Base-by-base conservation (phyloP, 345 rosid species). In the Populus alba region DNA sequence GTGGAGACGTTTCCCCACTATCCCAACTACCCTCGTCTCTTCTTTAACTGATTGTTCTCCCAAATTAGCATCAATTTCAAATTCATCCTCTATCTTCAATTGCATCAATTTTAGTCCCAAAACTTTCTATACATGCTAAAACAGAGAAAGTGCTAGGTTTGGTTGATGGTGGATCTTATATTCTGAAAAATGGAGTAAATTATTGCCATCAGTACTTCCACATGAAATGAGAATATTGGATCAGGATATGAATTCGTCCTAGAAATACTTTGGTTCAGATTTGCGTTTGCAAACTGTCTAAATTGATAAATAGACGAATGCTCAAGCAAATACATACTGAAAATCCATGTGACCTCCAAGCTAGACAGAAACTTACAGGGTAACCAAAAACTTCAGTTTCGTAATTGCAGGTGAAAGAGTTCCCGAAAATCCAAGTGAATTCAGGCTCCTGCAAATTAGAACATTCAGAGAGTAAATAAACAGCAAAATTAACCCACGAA, bases 341-440 rank as follows among this genome's bases (percentile, higher is more conserved):
- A 20, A 53, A 53, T 53, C 61, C 61, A 53, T 53, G 23, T 53
- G 61, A 53, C 8, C 0, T 53, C 8, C 61, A 53, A 53, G 59
- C 59, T 53, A 53, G 9, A 23, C 23, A 53, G 2, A 53, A 53
- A 81, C 94, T 90, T 87, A 95, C 98, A 95, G 83, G 66, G 83
- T 90, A 78, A 82, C 90, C 86, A 93, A 85, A 80, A 82, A 88
- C 92, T 89, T 90, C 68, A 95, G 86, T 82, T 87, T 90, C 70
- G 87, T 86, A 39, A 95, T 88, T 33, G 92, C 84, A 78, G 89
- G 88, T 25, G 96, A 92, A 77, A 95, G 86, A 77, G 86, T 91
- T 87, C 99, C 98, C 0, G 92, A 84, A 81, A 95, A 88, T 83
- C 94, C 99, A 78, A 55, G 88, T 77, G 99, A 91, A 67, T 80